These are phyloP conservation scores for Hypoxylon sp. DNA, from an alignment of 2,329 filamentous ascomycete genomes.

Conservation along the genomic window DNA sequence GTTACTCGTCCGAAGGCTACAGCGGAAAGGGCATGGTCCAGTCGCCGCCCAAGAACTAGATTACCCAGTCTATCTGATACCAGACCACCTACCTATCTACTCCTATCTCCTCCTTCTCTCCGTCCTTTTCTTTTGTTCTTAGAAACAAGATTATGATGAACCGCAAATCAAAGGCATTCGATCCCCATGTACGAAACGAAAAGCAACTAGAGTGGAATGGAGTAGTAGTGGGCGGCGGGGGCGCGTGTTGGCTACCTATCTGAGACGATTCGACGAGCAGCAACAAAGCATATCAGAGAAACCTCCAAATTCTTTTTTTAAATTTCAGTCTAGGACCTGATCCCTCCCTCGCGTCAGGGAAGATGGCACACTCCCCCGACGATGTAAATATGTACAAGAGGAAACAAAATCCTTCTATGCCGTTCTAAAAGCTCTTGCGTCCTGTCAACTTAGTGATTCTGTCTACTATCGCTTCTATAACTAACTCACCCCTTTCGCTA, in stretches of 20 bases:
- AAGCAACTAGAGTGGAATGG: slow-evolving; percentile 29
- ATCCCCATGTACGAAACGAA: slow-evolving; percentile 38
- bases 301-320: slow-evolving; percentile 2
- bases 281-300: slow-evolving; percentile 12
- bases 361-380: background rate
- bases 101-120: slow-evolving; percentile 33
- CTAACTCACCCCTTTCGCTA: too few relatives aligned
- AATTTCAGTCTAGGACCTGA: slow-evolving; percentile 10
- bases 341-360: background rate
- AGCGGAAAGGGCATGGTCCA: slow-evolving; percentile 81
- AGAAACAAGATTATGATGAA: too few relatives aligned
- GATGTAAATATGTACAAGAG: slow-evolving; percentile 48
- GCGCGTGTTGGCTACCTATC: slow-evolving; percentile 25
- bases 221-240: slow-evolving; percentile 9
- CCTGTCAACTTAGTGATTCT: background rate
- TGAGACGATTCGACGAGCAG: slow-evolving; percentile 12
- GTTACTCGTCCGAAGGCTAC: slow-evolving; percentile 82
- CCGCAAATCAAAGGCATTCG: slow-evolving; percentile 28
- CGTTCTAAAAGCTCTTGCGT: slow-evolving; percentile 30
- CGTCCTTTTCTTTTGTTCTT: slow-evolving; percentile 51
- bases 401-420: slow-evolving; percentile 37
- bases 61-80: slow-evolving; percentile 25
- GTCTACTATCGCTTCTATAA: background rate
- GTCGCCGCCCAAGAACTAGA: slow-evolving; percentile 63
- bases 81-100: slow-evolving; percentile 19